Evolutionary conservation across 495 filamentous ascomycete species (phyloP), one percentile per base, ranked within the genome.

Genomic region (Penicillium argentinense): DNA sequence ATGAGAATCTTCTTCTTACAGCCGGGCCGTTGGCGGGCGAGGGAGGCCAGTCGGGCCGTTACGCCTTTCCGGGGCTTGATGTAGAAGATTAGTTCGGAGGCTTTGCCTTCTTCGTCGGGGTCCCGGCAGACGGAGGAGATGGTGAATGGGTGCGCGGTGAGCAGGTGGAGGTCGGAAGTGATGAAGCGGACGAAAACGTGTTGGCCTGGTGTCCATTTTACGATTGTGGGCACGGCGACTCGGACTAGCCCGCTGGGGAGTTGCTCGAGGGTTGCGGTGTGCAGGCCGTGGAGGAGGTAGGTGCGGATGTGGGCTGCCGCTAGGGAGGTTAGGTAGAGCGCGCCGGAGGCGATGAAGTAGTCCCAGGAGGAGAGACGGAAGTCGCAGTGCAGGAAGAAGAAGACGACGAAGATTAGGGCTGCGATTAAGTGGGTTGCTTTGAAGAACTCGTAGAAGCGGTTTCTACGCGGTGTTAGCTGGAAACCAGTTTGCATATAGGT

Each of bases 331-430:
- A 73, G 38, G 57, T 81, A 84, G 17, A 84, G 51, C 1, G 66
- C 64, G 0, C 60, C 76, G 0, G 75, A 69, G 5, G 78, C 77
- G 52, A 83, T 79, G 50, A 84, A 83, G 54, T 84, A 85, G 53
- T 82, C 77, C 73, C 79, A 82, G 24, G 78, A 80, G 3, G 72
- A 69, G 9, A 84, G 64, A 0, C 62, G 45, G 34, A 53, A 55
- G 14, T 62, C 48, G n/a, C 58, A 62, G 30, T 62, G 58, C 13
- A 74, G 62, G 49, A 78, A 78, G 42, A 80, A 73, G 45, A 75
- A 74, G 2, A 79, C 39, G 2, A 75, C 55, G 40, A 78, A 81
- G 0, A 78, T 41, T 14, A 70, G 36, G 4, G 69, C 70, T 5
- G 69, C 72, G 17, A 74, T 7, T 23, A 70, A 68, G 51, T 81